A percentile compares a stretch with the other conserved stretches of the same genome.
Evolutionary conservation across 2,329 filamentous ascomycete species (phyloP).

Genomic region (Fusarium beomiforme): DNA sequence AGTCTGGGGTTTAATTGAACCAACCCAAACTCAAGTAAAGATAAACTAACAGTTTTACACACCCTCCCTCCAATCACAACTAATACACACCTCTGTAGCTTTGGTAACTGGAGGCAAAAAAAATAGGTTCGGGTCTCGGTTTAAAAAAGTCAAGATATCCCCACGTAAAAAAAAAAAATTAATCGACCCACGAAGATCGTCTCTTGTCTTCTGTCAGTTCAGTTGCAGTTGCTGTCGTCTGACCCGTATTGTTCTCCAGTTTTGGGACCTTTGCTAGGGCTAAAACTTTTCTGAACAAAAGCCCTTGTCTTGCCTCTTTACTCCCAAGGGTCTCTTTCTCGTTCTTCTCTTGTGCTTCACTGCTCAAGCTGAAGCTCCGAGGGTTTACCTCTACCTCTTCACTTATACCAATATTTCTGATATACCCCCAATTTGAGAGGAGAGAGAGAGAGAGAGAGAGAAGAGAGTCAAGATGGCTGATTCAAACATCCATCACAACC

Average conservation of each 20-base stretch:
- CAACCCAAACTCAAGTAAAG: not conserved
- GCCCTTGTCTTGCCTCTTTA: not conserved
- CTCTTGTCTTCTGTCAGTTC: not conserved
- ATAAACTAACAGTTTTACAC: not conserved
- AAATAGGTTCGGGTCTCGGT: constrained; percentile 1
- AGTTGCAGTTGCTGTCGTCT: not conserved
- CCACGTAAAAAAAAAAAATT: constrained; percentile 6
- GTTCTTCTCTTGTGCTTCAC: constrained; percentile 18
- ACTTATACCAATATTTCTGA: not conserved
- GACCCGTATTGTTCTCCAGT: not conserved
- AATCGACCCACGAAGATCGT: constrained; percentile 25
- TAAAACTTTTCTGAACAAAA: constrained; percentile 13
- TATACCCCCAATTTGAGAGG: not conserved
- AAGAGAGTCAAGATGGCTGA: constrained; percentile 32
- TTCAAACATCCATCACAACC: constrained; percentile 25
- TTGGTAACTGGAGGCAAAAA: not conserved
- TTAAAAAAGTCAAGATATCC: constrained; percentile 29
- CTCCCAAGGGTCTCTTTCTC: not conserved
- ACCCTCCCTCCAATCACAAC: not conserved
- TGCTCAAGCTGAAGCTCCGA: constrained; percentile 30
- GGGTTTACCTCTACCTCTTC: not conserved
- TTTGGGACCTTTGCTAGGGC: constrained; percentile 2
- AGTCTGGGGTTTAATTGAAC: not conserved
- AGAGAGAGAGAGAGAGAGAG: not conserved
- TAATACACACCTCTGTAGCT: not conserved